phyloP scores from a whole-genome alignment of 2,329 filamentous ascomycete genomes.

The Chalaropsis thielavioides region DNA sequence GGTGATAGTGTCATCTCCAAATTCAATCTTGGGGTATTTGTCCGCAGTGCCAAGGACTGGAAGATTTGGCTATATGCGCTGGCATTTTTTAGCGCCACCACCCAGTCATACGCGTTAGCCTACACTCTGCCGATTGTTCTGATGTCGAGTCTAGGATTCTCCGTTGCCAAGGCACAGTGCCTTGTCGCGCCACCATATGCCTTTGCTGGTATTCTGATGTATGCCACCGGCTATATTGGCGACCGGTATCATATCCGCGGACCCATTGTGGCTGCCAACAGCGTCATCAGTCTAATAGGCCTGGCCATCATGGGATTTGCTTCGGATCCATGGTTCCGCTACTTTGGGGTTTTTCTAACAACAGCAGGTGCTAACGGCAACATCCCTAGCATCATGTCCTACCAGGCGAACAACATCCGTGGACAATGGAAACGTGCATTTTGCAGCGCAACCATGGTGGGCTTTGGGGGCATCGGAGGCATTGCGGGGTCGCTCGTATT shows the following conservation, averaged over 20 bases:
- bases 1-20: constrained; percentile 40
- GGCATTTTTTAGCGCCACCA: constrained; percentile 52
- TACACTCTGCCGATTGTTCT: constrained; percentile 72
- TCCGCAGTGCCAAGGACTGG: constrained; percentile 35
- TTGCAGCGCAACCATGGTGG: constrained; percentile 60
- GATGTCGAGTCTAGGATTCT: constrained; percentile 46
- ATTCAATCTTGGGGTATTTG: constrained; percentile 35
- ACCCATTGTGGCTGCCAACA: constrained; percentile 51
- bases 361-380: constrained; percentile 67
- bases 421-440: constrained; percentile 83
- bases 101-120: constrained; percentile 58
- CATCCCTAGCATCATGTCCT: constrained; percentile 58
- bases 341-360: constrained; percentile 63
- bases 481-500: constrained; percentile 65
- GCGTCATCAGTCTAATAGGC: constrained; percentile 51
- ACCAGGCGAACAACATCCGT: constrained; percentile 77
- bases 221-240: constrained; percentile 43
- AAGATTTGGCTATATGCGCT: constrained; percentile 49
- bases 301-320: constrained; percentile 50
- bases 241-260: constrained; percentile 54
- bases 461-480: constrained; percentile 62
- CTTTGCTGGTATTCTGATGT: constrained; percentile 51
- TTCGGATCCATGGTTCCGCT: constrained; percentile 42
- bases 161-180: constrained; percentile 49
- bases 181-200: constrained; percentile 56